Conservation (phyloP, 148 eudicot genomes). For the Persicaria maculosa region DNA sequence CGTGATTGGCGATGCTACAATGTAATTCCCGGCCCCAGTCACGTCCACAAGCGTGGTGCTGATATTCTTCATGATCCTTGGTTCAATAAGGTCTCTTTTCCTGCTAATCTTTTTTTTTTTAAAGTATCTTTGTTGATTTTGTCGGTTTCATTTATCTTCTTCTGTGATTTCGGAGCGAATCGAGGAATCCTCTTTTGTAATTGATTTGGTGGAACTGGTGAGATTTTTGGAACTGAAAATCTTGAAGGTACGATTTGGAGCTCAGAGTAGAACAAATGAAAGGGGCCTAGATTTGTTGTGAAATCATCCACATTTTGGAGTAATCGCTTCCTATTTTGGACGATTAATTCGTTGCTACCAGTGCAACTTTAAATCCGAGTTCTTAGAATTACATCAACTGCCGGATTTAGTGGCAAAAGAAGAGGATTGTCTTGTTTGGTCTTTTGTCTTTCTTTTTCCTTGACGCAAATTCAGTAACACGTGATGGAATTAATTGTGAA, state of each 20-base stretch:
- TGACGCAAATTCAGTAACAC: neutral
- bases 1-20: slow-evolving; percentile 53
- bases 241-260: neutral
- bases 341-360: neutral
- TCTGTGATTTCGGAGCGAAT: neutral
- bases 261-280: neutral
- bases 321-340: neutral
- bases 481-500: neutral
- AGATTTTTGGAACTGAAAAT: neutral
- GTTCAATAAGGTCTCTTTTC: slow-evolving; percentile 75
- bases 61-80: slow-evolving; percentile 99
- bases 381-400: neutral
- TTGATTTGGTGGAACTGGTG: neutral
- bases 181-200: neutral
- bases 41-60: slow-evolving; percentile 87
- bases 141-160: neutral
- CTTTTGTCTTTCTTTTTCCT: neutral
- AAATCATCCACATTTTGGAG: neutral
- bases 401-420: neutral
- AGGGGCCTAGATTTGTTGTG: neutral
- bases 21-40: slow-evolving; percentile 79
- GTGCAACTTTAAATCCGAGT: neutral
- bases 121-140: neutral
- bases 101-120: neutral
- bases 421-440: neutral